phyloP scores from a whole-genome alignment of 352 stramenopile genomes.

The Peronospora destructor region DNA sequence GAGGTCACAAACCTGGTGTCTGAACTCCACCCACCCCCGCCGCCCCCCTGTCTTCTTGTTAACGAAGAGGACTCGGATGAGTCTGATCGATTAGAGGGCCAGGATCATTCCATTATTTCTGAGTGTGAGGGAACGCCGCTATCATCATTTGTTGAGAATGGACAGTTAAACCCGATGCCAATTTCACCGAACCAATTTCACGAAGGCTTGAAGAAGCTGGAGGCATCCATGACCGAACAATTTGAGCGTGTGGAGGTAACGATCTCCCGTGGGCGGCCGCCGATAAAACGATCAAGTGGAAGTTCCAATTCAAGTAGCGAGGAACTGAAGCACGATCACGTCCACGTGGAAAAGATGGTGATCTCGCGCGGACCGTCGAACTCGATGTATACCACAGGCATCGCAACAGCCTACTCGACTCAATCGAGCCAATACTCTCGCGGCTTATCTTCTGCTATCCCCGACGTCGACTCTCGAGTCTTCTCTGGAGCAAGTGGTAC shows the following conservation, averaged over 20 bases:
- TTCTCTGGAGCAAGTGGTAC: conserved; percentile 13
- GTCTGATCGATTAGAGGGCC: conserved; percentile 18
- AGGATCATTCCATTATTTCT: conserved; percentile 20
- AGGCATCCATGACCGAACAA: conserved; percentile 56
- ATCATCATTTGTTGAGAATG: conserved; percentile 79
- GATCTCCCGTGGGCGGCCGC: conserved; percentile 61
- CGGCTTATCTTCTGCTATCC: conserved; percentile 4
- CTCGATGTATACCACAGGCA: conserved; percentile 9
- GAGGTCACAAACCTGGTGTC: conserved; percentile 76
- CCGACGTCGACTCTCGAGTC: conserved; percentile 9
- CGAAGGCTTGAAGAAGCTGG: conserved; percentile 56
- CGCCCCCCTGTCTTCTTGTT: conserved; percentile 28
- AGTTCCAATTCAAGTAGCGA: conserved; percentile 32
- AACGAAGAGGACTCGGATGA: conserved; percentile 35
- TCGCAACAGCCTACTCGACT: conserved; percentile 10
- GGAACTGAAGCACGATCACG: conserved; percentile 22
- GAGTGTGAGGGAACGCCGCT: conserved; percentile 62
- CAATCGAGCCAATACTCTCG: conserved; percentile 7
- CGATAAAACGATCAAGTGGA: conserved; percentile 26
- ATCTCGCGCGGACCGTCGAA: conserved; percentile 25
- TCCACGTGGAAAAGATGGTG: conserved; percentile 38
- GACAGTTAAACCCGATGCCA: conserved; percentile 43
- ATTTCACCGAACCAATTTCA: conserved; percentile 51
- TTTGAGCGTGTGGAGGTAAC: conserved; percentile 77
- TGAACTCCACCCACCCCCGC: conserved; percentile 53